These are phyloP conservation scores for Fraxinus cuspidata DNA, from an alignment of 257 asterid species.

Conservation along the genomic window DNA sequence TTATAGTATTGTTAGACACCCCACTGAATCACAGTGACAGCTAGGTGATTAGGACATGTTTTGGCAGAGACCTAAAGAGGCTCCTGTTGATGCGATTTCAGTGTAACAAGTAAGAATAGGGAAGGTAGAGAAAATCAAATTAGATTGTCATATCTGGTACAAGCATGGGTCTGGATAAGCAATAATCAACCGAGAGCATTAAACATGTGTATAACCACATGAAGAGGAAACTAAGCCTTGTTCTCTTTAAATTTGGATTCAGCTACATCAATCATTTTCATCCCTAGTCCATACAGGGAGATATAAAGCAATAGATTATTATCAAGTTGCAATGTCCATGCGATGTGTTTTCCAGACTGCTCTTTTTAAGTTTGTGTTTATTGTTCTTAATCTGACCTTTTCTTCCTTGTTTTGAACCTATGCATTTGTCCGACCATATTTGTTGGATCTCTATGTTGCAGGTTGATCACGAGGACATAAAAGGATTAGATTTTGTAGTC, in stretches of 20 bases:
- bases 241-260: neutral
- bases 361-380: neutral
- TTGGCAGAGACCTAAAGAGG: neutral
- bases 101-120: neutral
- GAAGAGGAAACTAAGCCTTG: neutral
- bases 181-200: neutral
- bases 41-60: neutral
- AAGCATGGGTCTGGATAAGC: neutral
- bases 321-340: neutral
- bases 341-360: neutral
- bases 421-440: conserved; percentile 14
- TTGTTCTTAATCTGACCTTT: neutral
- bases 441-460: conserved; percentile 33
- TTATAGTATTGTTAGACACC: neutral
- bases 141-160: neutral
- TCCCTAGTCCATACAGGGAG: neutral
- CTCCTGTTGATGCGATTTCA: neutral
- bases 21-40: neutral
- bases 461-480: conserved; percentile 70
- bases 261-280: neutral
- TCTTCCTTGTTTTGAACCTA: conserved; percentile 20
- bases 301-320: neutral
- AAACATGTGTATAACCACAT: neutral
- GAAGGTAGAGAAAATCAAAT: neutral
- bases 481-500: conserved; percentile 74